These are phyloP conservation scores for Bipolaris sorokiniana DNA, from an alignment of 2,329 filamentous ascomycete genomes.

Conservation along the genomic window DNA sequence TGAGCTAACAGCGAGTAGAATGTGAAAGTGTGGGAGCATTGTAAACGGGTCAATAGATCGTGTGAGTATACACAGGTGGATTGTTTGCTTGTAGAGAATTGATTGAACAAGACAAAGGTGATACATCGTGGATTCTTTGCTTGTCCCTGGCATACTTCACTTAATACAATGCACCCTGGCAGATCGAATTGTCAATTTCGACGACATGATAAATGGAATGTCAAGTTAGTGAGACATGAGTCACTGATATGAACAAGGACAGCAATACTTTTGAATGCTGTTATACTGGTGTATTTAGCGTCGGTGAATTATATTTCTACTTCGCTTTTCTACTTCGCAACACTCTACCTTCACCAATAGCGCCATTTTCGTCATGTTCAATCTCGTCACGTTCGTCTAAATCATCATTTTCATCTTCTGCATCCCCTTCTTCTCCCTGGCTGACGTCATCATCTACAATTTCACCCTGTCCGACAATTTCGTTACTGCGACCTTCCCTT, in stretches of 20 bases:
- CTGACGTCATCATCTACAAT: neutral
- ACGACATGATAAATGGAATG: too few species aligned
- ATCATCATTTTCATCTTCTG: neutral
- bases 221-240: too few species aligned
- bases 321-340: conserved; percentile 1
- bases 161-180: too few species aligned
- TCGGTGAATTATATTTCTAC: neutral
- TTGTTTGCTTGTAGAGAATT: neutral
- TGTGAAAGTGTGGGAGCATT: neutral
- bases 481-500: neutral
- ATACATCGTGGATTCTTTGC: too few species aligned
- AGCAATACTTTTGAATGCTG: neutral
- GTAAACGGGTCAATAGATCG: neutral
- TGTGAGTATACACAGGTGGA: neutral
- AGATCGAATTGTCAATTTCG: too few species aligned
- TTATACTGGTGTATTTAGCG: neutral
- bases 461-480: neutral
- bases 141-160: too few species aligned
- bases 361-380: neutral
- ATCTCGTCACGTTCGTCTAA: neutral
- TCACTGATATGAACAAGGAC: neutral
- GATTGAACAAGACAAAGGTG: too few species aligned
- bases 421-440: neutral
- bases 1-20: neutral
- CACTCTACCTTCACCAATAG: neutral